Base-by-base conservation (phyloP, 2,329 filamentous ascomycete genomes). In the Paecilomyces sp. region DNA sequence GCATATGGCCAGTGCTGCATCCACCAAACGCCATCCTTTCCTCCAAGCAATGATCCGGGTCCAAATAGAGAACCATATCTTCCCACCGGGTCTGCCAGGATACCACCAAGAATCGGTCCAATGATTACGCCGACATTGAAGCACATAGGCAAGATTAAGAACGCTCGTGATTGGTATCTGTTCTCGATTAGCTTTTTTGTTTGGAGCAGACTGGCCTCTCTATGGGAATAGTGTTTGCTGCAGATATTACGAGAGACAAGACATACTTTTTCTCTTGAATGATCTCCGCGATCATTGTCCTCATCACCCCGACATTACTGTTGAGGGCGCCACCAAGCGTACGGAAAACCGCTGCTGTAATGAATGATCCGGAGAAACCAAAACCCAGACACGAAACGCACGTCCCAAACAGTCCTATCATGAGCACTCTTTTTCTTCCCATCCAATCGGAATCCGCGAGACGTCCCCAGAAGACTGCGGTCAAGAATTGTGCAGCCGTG, bases 401-500 rank as follows among this genome's bases (percentile, higher is more conserved):
- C 0, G 87, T 91, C 0, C 91, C 91, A 1, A 85, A 67, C 30
- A 96, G 75, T 0, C 92, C 91, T 57, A 95, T 85, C 57, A 95
- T 75, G 18, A 96, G 79, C 13, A 94, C 89, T 15, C 82, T 83
- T 74, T 96, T 96, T 55, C 91, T 83, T 0, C 91, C 92, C 60
- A 84, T 81, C 58, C 77, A 79, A 41, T 84, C 83, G 6, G 88
- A 85, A 67, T 87, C 85, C 1, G 84, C 83, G 3, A 92, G 75
- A 0, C 88, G 81, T 0, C 91, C 91, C 91, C 91, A 96, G 61
- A 91, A 74, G 72, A 96, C 87, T 2, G 90, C 90, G 0, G 91
- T 95, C 24, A 90, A 70, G 68, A 93, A 93, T 71, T 96, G 91
- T 0, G 89, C 88, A 0, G 87, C 88, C 0, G 89, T 92, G 70